phyloP scores from a whole-genome alignment of 164 flowering plant genomes.

The Malania oleifera region DNA sequence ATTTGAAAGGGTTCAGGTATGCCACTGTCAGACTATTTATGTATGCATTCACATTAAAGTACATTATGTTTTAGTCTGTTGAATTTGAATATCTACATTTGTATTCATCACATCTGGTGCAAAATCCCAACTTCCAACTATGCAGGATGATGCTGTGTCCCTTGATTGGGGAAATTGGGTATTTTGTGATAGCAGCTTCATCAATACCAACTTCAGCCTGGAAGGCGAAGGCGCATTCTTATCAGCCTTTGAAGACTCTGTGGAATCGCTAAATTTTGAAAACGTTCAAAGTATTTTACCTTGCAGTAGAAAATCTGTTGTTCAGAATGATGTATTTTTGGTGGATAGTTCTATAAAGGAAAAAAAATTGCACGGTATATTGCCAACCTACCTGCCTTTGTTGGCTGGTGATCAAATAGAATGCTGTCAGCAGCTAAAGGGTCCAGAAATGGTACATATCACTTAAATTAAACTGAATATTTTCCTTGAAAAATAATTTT shows the following conservation, averaged over 20 bases:
- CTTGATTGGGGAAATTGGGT: constrained; percentile 77
- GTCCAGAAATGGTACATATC: constrained; percentile 21
- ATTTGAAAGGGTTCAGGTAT: constrained; percentile 59
- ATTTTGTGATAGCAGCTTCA: constrained; percentile 35
- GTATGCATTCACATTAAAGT: background rate
- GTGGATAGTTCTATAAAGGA: constrained; percentile 13
- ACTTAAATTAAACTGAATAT: constrained; percentile 6
- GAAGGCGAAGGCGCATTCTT: constrained; percentile 27
- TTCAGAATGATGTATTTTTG: constrained; percentile 12
- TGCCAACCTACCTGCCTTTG: constrained; percentile 10
- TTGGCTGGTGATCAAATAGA: constrained; percentile 20
- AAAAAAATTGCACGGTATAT: constrained; percentile 7
- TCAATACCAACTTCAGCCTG: constrained; percentile 11
- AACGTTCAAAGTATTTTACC: constrained; percentile 20
- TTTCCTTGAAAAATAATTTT: background rate
- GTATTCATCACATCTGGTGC: background rate
- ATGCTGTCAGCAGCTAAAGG: constrained; percentile 12
- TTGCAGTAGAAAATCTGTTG: constrained; percentile 12
- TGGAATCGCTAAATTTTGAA: constrained; percentile 39
- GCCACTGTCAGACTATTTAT: background rate
- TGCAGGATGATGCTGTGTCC: constrained; percentile 44
- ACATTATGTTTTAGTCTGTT: background rate
- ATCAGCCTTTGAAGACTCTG: constrained; percentile 33
- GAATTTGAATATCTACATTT: background rate
- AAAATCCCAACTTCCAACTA: constrained; percentile 2